Conservation (phyloP, 495 filamentous ascomycete species). For the Pyrenula aspistea region DNA sequence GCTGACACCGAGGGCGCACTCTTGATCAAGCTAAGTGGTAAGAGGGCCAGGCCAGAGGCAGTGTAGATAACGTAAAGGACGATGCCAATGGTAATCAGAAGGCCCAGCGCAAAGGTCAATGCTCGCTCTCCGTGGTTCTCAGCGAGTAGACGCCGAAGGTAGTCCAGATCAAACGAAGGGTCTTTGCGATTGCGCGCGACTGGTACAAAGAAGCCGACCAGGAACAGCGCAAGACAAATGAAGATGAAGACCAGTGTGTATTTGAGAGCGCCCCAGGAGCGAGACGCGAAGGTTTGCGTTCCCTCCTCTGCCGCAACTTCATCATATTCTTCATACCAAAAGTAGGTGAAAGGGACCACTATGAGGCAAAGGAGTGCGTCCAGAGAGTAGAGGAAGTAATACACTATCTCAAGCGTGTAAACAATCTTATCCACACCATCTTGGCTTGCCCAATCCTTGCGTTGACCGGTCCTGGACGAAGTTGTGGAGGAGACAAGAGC, state of each 20-base stretch:
- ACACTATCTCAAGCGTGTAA: slow-evolving; percentile 71
- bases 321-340: slow-evolving; percentile 95
- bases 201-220: slow-evolving; percentile 88
- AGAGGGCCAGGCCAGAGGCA: slow-evolving; percentile 73
- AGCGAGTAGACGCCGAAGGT: slow-evolving; percentile 71
- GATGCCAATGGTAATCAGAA: slow-evolving; percentile 76
- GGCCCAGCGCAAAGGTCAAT: slow-evolving; percentile 73
- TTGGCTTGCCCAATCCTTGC: slow-evolving; percentile 90
- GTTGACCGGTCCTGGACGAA: slow-evolving; percentile 58
- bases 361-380: slow-evolving; percentile 87
- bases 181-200: slow-evolving; percentile 46
- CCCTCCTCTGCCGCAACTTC: slow-evolving; percentile 71
- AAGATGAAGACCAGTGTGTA: slow-evolving; percentile 80
- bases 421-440: slow-evolving; percentile 64
- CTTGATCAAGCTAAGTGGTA: slow-evolving; percentile 84
- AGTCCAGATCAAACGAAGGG: slow-evolving; percentile 67
- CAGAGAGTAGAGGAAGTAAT: slow-evolving; percentile 83
- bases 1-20: slow-evolving; percentile 71
- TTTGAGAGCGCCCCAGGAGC: slow-evolving; percentile 74
- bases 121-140: slow-evolving; percentile 90
- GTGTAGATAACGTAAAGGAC: slow-evolving; percentile 81
- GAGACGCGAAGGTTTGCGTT: slow-evolving; percentile 51
- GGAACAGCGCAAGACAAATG: slow-evolving; percentile 69
- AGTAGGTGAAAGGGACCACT: slow-evolving; percentile 90
- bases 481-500: slow-evolving; percentile 85